A percentile compares a stretch with the other conserved stretches of the same genome.
Evolutionary conservation across 768 basidiomycete species (phyloP).

Genomic region (Pilatotrama ljubarskyi): DNA sequence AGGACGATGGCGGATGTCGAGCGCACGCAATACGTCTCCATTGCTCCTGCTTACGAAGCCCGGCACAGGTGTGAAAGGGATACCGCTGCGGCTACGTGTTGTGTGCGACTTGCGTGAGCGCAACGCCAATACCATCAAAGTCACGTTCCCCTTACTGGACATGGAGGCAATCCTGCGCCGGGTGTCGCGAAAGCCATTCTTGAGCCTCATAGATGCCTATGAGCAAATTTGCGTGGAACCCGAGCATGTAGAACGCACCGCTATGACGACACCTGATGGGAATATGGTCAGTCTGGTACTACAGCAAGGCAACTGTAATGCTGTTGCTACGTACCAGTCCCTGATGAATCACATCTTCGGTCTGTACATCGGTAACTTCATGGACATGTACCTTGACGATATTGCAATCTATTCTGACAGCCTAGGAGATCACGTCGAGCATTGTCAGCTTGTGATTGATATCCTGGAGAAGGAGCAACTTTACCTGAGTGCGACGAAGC

Average conservation of each 20-base stretch:
- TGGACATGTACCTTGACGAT: slow-evolving; percentile 35
- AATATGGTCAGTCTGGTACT: slow-evolving; percentile 33
- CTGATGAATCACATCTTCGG: slow-evolving; percentile 33
- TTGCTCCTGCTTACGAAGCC: slow-evolving; percentile 36
- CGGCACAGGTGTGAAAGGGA: background rate
- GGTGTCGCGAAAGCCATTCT: slow-evolving; percentile 15
- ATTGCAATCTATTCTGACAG: slow-evolving; percentile 34
- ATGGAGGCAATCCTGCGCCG: slow-evolving; percentile 27
- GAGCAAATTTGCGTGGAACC: slow-evolving; percentile 31
- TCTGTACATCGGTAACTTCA: slow-evolving; percentile 28
- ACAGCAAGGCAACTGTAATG: slow-evolving; percentile 37
- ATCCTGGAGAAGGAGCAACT: slow-evolving; percentile 16
- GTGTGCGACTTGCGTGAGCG: slow-evolving; percentile 15
- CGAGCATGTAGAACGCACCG: slow-evolving; percentile 23
- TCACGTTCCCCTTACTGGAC: slow-evolving; percentile 29
- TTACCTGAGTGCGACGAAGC: slow-evolving; percentile 24
- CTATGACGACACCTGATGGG: slow-evolving; percentile 32
- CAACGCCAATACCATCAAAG: slow-evolving; percentile 28
- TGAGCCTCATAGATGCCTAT: slow-evolving; percentile 30
- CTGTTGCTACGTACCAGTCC: slow-evolving; percentile 31
- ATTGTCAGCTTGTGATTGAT: slow-evolving; percentile 20
- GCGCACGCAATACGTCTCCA: slow-evolving; percentile 31
- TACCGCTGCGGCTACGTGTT: slow-evolving; percentile 2
- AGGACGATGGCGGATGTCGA: slow-evolving; percentile 33
- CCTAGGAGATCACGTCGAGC: slow-evolving; percentile 28